phyloP scores from a whole-genome alignment of 257 asterid genomes.

The Lycium ferocissimum region DNA sequence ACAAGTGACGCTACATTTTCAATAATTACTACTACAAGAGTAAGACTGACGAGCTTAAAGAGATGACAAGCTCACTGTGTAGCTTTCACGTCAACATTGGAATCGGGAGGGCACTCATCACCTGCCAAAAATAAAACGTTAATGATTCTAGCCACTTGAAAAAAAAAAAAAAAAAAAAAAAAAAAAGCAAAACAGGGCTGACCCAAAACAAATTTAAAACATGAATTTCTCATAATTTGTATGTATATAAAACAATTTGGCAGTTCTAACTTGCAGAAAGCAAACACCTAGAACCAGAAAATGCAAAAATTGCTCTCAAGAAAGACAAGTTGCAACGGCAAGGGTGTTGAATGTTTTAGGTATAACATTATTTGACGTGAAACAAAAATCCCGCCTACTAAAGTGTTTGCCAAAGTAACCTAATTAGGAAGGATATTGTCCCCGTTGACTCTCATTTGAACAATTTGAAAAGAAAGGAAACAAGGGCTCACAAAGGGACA shows the following conservation, averaged over 20 bases:
- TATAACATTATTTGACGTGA: neutral
- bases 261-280: too few relatives aligned
- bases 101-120: neutral
- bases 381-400: neutral
- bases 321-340: neutral
- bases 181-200: neutral
- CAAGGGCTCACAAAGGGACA: too few relatives aligned
- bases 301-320: too few relatives aligned
- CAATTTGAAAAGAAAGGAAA: too few relatives aligned
- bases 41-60: neutral
- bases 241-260: too few relatives aligned
- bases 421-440: neutral
- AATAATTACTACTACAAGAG: neutral
- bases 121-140: neutral
- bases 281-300: too few relatives aligned
- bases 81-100: neutral
- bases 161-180: neutral
- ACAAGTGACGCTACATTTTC: neutral
- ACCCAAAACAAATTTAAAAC: neutral
- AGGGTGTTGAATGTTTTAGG: neutral
- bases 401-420: neutral
- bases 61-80: neutral
- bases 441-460: too few relatives aligned
- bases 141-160: neutral
- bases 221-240: too few relatives aligned